Conservation (phyloP, 2,329 filamentous ascomycete species). For the Plenodomus tracheiphilus region DNA sequence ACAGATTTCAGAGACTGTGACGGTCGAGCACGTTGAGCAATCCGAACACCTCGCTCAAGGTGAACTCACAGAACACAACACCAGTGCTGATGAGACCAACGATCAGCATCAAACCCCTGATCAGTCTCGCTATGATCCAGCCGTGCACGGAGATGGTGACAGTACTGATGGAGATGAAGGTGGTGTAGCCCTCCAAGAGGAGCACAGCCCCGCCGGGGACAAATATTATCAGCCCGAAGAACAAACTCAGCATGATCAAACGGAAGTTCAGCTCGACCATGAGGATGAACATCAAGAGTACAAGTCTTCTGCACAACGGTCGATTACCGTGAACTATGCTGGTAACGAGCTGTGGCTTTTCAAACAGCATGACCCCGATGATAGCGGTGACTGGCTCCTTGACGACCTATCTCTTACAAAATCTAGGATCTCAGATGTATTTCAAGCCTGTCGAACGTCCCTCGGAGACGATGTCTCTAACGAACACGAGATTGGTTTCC, state of each 20-base stretch:
- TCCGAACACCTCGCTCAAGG: background rate
- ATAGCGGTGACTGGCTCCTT: conserved; percentile 36
- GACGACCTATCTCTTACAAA: conserved; percentile 28
- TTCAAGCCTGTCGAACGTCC: conserved; percentile 59
- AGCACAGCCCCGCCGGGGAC: background rate
- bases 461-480: conserved; percentile 59
- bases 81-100: background rate
- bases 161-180: background rate
- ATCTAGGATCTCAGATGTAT: conserved; percentile 54
- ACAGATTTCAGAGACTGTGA: background rate
- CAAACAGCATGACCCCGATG: conserved; percentile 33
- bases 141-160: background rate
- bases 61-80: background rate
- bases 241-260: background rate
- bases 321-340: conserved; percentile 34
- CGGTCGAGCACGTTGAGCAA: background rate
- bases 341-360: conserved; percentile 38
- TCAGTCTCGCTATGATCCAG: background rate
- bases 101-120: background rate
- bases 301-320: conserved; percentile 14
- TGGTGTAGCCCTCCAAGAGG: background rate
- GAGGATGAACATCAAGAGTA: conserved; percentile 10
- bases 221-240: background rate
- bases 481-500: conserved; percentile 55
- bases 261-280: background rate